Conservation (phyloP, 1,284 basidiomycete genomes). For the Malassezia furfur region DNA sequence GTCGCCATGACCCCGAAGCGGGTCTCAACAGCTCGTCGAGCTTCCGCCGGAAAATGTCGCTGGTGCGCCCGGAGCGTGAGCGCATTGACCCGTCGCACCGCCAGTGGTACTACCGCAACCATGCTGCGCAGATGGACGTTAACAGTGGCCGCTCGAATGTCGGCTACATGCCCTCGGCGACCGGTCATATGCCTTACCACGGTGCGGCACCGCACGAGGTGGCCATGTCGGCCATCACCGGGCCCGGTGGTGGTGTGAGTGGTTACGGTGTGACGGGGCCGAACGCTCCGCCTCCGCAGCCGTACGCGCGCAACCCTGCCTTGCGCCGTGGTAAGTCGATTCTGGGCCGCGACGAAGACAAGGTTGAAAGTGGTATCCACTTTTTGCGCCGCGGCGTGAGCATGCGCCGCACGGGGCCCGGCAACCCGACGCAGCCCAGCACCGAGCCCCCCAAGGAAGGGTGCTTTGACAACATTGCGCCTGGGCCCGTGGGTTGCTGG, state of each 20-base stretch:
- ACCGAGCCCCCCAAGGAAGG: constrained; percentile 14
- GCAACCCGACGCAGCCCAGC: constrained; percentile 29
- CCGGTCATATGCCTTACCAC: constrained; percentile 45
- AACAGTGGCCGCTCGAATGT: constrained; percentile 29
- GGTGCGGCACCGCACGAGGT: constrained; percentile 35
- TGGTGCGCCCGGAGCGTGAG: constrained; percentile 87
- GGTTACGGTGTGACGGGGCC: constrained; percentile 36
- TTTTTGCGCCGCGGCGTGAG: constrained; percentile 45
- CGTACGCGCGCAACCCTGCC: constrained; percentile 17
- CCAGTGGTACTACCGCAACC: constrained; percentile 87
- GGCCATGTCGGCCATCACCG: constrained; percentile 28
- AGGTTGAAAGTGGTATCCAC: constrained; percentile 46
- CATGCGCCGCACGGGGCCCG: constrained; percentile 28
- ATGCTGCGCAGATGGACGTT: constrained; percentile 64
- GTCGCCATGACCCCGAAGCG: constrained; percentile 29
- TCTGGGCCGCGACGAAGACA: constrained; percentile 45
- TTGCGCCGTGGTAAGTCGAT: constrained; percentile 46
- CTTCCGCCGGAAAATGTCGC: constrained; percentile 73
- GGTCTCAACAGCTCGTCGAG: constrained; percentile 32
- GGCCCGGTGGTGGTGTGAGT: constrained; percentile 45
- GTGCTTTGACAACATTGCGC: constrained; percentile 27
- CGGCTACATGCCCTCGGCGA: constrained; percentile 46
- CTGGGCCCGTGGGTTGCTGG: constrained; percentile 81
- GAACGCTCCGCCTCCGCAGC: constrained; percentile 28
- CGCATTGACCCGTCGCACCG: constrained; percentile 91